phyloP scores from a whole-genome alignment of 2,329 filamentous ascomycete genomes.

The Aphanocladium album region DNA sequence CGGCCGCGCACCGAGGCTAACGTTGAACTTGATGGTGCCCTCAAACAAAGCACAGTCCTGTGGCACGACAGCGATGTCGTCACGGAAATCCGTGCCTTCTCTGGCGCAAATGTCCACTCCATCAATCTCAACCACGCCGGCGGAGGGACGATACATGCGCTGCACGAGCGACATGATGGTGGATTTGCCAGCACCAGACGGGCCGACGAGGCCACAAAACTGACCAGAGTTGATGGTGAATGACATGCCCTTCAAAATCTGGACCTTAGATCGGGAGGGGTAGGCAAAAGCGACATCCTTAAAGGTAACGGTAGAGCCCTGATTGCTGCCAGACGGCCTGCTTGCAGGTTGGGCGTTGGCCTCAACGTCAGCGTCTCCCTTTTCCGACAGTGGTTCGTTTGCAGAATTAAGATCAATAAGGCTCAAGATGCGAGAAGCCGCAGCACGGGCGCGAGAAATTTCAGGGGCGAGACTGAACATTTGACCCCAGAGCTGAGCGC shows the following conservation, averaged over 20 bases:
- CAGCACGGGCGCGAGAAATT: conserved; percentile 60
- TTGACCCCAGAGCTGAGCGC: conserved; percentile 67
- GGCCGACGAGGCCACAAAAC: conserved; percentile 60
- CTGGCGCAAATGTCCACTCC: conserved; percentile 40
- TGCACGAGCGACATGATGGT: conserved; percentile 56
- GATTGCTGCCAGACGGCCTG: conserved; percentile 19
- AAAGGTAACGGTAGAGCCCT: conserved; percentile 48
- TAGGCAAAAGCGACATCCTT: conserved; percentile 60
- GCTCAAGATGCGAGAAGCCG: conserved; percentile 53
- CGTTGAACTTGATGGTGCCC: conserved; percentile 52
- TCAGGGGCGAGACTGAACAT: conserved; percentile 73
- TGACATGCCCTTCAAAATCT: conserved; percentile 51
- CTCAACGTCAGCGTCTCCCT: conserved; percentile 34
- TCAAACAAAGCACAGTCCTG: conserved; percentile 56
- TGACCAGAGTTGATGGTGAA: conserved; percentile 54
- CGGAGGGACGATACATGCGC: conserved; percentile 41
- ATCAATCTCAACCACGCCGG: conserved; percentile 40
- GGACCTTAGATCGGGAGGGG: conserved; percentile 53
- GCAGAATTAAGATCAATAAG: conserved; percentile 39
- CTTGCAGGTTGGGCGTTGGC: conserved; percentile 26
- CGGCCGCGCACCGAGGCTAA: conserved; percentile 50
- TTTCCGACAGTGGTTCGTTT: conserved; percentile 18
- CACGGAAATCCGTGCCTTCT: conserved; percentile 41
- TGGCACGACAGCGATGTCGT: conserved; percentile 51
- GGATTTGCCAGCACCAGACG: conserved; percentile 63